Evolutionary conservation across 345 rosid species (phyloP).

Genomic region (Euphorbia peplus): DNA sequence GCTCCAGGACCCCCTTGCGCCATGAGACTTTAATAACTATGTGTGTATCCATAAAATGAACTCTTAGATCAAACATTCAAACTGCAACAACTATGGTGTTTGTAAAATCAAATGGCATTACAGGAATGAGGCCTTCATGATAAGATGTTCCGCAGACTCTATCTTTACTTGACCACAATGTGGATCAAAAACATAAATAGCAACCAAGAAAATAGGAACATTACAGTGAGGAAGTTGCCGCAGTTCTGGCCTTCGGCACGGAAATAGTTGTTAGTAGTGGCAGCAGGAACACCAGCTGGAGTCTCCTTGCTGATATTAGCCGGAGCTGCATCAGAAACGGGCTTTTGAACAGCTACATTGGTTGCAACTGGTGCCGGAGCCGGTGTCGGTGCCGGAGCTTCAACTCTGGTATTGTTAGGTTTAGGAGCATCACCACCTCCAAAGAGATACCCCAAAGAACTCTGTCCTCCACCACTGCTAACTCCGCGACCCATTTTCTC

Average conservation of each 20-base stretch:
- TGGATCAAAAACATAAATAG: background rate
- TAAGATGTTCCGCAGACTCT: background rate
- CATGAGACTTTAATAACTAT: too few species aligned
- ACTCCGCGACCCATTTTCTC: conserved; percentile 77
- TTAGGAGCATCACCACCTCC: conserved; percentile 66
- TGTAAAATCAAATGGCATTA: background rate
- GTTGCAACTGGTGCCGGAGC: conserved; percentile 33
- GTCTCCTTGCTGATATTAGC: conserved; percentile 39
- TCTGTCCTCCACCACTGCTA: conserved; percentile 83
- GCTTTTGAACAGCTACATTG: conserved; percentile 26
- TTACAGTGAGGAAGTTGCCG: conserved; percentile 74
- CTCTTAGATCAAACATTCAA: background rate
- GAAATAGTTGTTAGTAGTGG: conserved; percentile 57
- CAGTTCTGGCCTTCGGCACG: conserved; percentile 74
- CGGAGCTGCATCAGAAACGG: conserved; percentile 30
- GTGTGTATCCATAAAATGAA: background rate
- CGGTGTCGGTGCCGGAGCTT: conserved; percentile 35
- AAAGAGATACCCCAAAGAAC: conserved; percentile 80
- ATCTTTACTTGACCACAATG: background rate
- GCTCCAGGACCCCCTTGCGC: too few species aligned
- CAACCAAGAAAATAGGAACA: background rate
- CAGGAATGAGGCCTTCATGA: background rate
- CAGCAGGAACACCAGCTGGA: conserved; percentile 61
- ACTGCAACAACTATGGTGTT: background rate
- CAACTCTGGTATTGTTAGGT: conserved; percentile 24